A percentile compares a stretch with the other conserved stretches of the same genome.
phyloP scores from a whole-genome alignment of 371 early-diverging fungal genomes.

The Mortierella sp. region DNA sequence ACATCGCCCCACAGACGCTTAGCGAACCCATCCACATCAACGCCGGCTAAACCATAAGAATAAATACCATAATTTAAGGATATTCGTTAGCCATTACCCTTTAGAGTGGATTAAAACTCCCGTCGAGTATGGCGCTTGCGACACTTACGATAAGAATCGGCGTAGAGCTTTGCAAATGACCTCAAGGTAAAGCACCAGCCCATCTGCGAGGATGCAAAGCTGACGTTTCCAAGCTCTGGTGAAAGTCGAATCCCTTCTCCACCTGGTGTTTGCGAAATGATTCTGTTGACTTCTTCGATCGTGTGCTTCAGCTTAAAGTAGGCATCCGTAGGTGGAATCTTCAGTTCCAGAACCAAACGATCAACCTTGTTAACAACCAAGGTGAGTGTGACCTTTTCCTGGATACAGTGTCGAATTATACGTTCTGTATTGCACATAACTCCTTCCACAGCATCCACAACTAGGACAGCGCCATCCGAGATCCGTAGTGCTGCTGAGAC shows the following conservation, averaged over 20 bases:
- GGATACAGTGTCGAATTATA: constrained; percentile 84
- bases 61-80: neutral
- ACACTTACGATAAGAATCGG: constrained; percentile 76
- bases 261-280: constrained; percentile 69
- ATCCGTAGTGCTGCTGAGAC: constrained; percentile 88
- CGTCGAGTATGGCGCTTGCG: too few relatives aligned
- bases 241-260: constrained; percentile 74
- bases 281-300: constrained; percentile 93
- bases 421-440: constrained; percentile 95
- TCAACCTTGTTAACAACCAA: constrained; percentile 97
- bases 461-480: constrained; percentile 92
- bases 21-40: constrained; percentile 86
- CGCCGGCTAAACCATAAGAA: constrained; percentile 54
- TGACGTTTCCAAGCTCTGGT: constrained; percentile 97
- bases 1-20: constrained; percentile 97
- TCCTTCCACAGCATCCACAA: constrained; percentile 97
- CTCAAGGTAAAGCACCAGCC: constrained; percentile 96
- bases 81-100: too few relatives aligned
- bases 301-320: constrained; percentile 95
- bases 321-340: constrained; percentile 95
- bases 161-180: constrained; percentile 93
- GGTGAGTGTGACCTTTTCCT: constrained; percentile 83
- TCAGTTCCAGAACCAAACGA: constrained; percentile 94
- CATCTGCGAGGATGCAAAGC: constrained; percentile 91
- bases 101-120: too few relatives aligned